phyloP scores from a whole-genome alignment of 257 asterid genomes.

The Gentiana macrophylla region DNA sequence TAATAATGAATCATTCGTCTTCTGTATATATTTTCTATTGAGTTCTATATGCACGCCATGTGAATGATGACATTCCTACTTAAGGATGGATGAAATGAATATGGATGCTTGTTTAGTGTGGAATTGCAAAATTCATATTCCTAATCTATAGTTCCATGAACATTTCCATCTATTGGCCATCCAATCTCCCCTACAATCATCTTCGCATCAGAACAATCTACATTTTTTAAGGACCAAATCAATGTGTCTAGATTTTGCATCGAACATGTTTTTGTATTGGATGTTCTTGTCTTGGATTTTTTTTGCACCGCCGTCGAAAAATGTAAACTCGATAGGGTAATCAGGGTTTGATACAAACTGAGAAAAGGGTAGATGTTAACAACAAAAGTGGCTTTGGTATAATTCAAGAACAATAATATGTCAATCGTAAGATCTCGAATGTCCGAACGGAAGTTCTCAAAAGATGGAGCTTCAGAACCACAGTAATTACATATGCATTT shows the following conservation, averaged over 20 bases:
- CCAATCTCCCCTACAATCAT: slow-evolving; percentile 38
- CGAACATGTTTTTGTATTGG: slow-evolving; percentile 31
- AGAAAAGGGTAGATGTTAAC: slow-evolving; percentile 30
- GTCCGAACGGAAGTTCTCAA: slow-evolving; percentile 26
- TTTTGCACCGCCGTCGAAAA: slow-evolving; percentile 23
- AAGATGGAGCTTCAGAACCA: slow-evolving; percentile 27
- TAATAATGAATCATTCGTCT: too few species aligned
- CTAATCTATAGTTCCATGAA: slow-evolving; percentile 11
- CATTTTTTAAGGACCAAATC: slow-evolving; percentile 26
- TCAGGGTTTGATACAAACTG: slow-evolving; percentile 8
- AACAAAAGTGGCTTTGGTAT: slow-evolving; percentile 22
- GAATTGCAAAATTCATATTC: too few species aligned
- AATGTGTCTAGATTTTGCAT: slow-evolving; percentile 28
- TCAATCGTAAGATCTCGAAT: slow-evolving; percentile 17
- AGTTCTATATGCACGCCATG: too few species aligned
- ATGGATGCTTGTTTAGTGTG: too few species aligned
- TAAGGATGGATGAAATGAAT: too few species aligned
- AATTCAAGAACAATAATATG: slow-evolving; percentile 2
- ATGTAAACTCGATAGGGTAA: slow-evolving; percentile 21
- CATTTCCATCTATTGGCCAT: slow-evolving; percentile 55
- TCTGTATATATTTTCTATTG: too few species aligned
- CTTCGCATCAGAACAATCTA: slow-evolving; percentile 16
- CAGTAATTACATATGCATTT: slow-evolving; percentile 67
- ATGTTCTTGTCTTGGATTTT: slow-evolving; percentile 14
- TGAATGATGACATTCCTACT: too few species aligned